These are phyloP conservation scores for Aspergillus ellipticus DNA, from an alignment of 495 filamentous ascomycete genomes.

Conservation along the genomic window DNA sequence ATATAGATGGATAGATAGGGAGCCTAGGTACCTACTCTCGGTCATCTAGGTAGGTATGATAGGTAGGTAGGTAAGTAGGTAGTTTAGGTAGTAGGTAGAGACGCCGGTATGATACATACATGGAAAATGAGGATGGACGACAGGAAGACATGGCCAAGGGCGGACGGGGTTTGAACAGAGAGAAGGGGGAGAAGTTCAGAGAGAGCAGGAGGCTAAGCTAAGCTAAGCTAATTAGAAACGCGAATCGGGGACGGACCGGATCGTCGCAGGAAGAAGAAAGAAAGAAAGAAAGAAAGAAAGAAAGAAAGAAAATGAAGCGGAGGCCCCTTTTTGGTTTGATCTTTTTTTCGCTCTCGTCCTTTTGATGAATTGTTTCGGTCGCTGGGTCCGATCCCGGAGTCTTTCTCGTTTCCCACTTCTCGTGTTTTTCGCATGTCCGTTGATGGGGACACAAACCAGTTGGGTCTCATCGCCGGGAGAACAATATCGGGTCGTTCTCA, in stretches of 20 bases:
- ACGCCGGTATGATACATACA: neutral
- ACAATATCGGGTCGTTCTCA: neutral
- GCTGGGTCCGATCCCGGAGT: no score
- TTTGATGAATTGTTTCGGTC: neutral
- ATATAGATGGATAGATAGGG: neutral
- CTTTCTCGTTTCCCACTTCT: neutral
- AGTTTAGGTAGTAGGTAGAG: neutral
- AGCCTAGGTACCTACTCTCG: no score
- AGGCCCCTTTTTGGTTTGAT: neutral
- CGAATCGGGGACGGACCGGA: neutral
- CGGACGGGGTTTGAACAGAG: neutral
- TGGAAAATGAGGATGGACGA: conserved; percentile 5
- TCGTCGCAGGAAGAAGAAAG: neutral
- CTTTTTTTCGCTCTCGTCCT: neutral
- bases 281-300: neutral
- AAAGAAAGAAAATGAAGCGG: neutral
- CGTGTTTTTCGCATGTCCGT: neutral
- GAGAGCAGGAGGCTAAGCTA: no score
- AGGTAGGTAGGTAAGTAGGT: neutral
- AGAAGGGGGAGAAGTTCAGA: conserved; percentile 9
- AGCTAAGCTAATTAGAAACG: no score
- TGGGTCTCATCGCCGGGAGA: neutral
- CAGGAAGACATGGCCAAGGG: conserved; percentile 5
- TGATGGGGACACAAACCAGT: neutral
- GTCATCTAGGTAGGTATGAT: no score